Conservation (phyloP, 768 basidiomycete species). For the Cyathus striatus region DNA sequence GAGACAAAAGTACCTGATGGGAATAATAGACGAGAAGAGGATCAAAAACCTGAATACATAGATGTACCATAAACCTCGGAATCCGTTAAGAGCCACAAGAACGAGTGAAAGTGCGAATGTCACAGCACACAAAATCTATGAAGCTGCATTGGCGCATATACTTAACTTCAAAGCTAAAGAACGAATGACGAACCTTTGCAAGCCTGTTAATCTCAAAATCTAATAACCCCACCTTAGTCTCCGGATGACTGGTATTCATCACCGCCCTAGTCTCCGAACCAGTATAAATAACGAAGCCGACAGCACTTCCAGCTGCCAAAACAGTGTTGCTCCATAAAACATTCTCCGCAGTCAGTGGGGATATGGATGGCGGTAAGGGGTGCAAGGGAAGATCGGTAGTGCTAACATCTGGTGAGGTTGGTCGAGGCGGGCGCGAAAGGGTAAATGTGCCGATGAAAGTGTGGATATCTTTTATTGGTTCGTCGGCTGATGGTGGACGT, state of each 20-base stretch:
- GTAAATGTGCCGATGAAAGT: slow-evolving; percentile 93
- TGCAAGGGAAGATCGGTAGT: slow-evolving; percentile 28
- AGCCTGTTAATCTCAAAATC: slow-evolving; percentile 94
- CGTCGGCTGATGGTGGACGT: slow-evolving; percentile 58
- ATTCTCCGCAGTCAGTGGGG: slow-evolving; percentile 93
- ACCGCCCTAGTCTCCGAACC: slow-evolving; percentile 94
- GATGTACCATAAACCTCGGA: slow-evolving; percentile 92
- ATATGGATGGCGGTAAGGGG: slow-evolving; percentile 50
- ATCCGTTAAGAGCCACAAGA: slow-evolving; percentile 93
- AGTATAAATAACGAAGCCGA: slow-evolving; percentile 93
- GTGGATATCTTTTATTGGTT: slow-evolving; percentile 96
- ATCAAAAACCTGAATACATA: slow-evolving; percentile 97
- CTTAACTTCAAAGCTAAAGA: neutral
- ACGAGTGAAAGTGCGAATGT: slow-evolving; percentile 89
- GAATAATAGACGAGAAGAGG: slow-evolving; percentile 97
- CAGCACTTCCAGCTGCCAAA: slow-evolving; percentile 87
- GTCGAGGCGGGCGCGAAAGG: slow-evolving; percentile 48
- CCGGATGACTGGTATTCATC: slow-evolving; percentile 97
- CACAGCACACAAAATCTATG: slow-evolving; percentile 87
- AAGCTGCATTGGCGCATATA: neutral
- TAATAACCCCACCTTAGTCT: slow-evolving; percentile 87
- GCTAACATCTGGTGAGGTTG: slow-evolving; percentile 13
- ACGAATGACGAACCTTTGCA: slow-evolving; percentile 76
- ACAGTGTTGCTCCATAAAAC: slow-evolving; percentile 98
- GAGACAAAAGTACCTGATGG: slow-evolving; percentile 81